Conservation (phyloP, 148 eudicot genomes). For the Euryodendron excelsum region DNA sequence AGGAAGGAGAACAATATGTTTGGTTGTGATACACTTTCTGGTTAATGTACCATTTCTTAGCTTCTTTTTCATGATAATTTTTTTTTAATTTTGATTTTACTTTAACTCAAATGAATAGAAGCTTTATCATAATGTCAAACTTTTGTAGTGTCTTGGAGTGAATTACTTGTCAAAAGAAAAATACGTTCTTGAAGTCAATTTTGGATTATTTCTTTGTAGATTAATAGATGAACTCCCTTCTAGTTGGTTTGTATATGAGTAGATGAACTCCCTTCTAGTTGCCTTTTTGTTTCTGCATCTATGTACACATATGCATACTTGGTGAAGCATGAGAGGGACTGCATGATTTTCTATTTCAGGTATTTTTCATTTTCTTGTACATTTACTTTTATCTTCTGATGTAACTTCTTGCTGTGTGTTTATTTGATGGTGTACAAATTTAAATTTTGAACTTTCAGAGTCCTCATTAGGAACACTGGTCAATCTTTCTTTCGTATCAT, state of each 20-base stretch:
- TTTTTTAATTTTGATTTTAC: neutral
- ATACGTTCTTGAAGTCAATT: constrained; percentile 1
- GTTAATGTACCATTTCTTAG: neutral
- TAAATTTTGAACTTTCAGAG: neutral
- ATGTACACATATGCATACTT: neutral
- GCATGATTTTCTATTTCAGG: neutral
- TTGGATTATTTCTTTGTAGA: neutral
- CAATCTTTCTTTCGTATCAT: neutral
- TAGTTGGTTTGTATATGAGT: neutral
- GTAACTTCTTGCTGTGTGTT: neutral
- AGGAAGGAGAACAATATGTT: neutral
- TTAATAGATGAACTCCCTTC: neutral
- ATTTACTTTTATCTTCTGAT: neutral
- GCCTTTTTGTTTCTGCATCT: neutral
- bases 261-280: neutral
- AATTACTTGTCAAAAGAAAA: neutral
- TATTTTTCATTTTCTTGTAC: neutral
- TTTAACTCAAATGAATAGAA: neutral
- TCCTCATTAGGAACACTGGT: neutral
- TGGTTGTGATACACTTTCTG: neutral
- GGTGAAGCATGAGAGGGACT: neutral
- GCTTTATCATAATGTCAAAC: neutral
- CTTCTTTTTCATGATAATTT: neutral
- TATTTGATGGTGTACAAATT: neutral
- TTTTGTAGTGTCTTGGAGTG: neutral